Evolutionary conservation across 768 basidiomycete genomes (phyloP).

Genomic region (Leccinellum albellum): DNA sequence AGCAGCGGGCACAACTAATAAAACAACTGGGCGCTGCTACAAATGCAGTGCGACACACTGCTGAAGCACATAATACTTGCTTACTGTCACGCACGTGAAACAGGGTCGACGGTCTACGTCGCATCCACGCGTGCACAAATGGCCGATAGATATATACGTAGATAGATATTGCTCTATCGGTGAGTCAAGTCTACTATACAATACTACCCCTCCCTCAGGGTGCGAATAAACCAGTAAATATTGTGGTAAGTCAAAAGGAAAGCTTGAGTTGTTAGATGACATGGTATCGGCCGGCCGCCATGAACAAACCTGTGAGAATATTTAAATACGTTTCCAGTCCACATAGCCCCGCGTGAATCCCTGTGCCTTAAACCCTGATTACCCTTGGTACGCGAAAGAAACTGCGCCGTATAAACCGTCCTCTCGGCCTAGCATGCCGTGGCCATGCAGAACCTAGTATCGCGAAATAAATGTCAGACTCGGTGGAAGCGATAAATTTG

Average conservation of each 20-base stretch:
- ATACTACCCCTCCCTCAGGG: not conserved
- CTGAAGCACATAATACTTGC: not conserved
- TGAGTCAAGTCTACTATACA: not conserved
- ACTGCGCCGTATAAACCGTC: conserved; percentile 93
- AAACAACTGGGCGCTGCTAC: not conserved
- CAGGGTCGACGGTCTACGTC: too few species aligned
- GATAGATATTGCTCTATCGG: not conserved
- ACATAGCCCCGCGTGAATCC: not conserved
- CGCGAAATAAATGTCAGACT: conserved; percentile 1
- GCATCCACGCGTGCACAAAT: not conserved
- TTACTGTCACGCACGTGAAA: not conserved
- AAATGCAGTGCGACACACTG: not conserved
- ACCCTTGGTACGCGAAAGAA: conserved; percentile 92
- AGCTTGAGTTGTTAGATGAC: not conserved
- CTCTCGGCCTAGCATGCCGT: conserved; percentile 88
- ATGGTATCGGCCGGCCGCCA: not conserved
- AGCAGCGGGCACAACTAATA: not conserved
- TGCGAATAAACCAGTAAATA: not conserved
- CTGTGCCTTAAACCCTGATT: not conserved
- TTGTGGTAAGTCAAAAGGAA: not conserved
- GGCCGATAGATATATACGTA: not conserved
- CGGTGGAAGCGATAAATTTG: not conserved
- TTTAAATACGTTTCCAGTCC: not conserved
- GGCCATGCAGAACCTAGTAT: conserved; percentile 72
- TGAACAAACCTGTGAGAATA: not conserved